Evolutionary conservation across 2,329 filamentous ascomycete species (phyloP).

Genomic region (Diplodia sapinea): DNA sequence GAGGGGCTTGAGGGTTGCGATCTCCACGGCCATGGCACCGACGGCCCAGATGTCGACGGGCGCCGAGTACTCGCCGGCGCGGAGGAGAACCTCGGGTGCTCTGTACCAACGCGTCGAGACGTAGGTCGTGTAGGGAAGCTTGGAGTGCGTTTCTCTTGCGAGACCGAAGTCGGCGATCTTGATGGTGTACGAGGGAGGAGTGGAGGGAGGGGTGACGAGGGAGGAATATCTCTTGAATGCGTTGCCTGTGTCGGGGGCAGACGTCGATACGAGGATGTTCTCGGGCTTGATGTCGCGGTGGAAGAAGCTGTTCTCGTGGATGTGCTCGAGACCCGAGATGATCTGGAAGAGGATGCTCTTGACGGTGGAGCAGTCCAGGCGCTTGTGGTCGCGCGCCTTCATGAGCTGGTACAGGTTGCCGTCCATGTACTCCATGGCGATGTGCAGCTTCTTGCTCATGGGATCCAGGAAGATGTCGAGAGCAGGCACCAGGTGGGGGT

Average conservation of each 20-base stretch:
- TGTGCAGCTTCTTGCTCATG: constrained; percentile 94
- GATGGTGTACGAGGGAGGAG: constrained; percentile 90
- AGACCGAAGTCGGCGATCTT: constrained; percentile 99
- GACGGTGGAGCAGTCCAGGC: constrained; percentile 84
- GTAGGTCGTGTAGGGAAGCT: constrained; percentile 95
- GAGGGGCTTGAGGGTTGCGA: constrained; percentile 92
- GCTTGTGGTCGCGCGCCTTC: constrained; percentile 97
- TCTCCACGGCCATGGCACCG: constrained; percentile 97
- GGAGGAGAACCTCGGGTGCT: constrained; percentile 89
- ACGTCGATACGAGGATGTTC: constrained; percentile 96
- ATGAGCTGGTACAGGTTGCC: constrained; percentile 98
- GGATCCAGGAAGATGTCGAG: constrained; percentile 98
- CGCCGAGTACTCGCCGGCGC: constrained; percentile 95
- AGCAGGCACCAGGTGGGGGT: constrained; percentile 93
- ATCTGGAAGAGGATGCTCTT: constrained; percentile 99
- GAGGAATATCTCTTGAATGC: constrained; percentile 92
- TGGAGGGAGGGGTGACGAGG: constrained; percentile 91
- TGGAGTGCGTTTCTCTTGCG: constrained; percentile 96
- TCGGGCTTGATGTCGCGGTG: constrained; percentile 99
- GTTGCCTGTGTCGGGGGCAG: constrained; percentile 78
- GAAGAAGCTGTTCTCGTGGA: constrained; percentile 96
- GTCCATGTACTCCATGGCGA: constrained; percentile 99
- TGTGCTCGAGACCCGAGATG: constrained; percentile 92
- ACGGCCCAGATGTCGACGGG: constrained; percentile 99
- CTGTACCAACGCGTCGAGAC: constrained; percentile 96